A percentile compares a stretch with the other conserved stretches of the same genome.
Conservation (phyloP, 768 basidiomycete genomes). For the Auriscalpium orientale region DNA sequence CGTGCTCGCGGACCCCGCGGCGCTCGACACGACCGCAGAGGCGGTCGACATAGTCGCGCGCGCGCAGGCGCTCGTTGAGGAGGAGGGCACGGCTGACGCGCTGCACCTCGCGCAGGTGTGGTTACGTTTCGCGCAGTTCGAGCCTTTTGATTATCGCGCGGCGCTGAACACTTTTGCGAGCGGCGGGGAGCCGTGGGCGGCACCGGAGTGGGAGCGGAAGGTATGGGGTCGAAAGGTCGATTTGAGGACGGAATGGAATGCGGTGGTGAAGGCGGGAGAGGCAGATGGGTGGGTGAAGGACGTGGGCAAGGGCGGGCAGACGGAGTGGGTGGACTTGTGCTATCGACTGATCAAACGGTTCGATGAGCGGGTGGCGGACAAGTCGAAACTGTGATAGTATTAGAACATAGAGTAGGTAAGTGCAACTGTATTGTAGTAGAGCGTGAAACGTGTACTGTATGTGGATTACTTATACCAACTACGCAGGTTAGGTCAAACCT, state of each 20-base stretch:
- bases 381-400: not conserved
- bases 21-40: conserved; percentile 43
- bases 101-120: conserved; percentile 44
- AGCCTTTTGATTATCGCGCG: conserved; percentile 67
- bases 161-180: conserved; percentile 43
- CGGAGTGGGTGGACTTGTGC: conserved; percentile 58
- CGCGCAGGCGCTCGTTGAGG: not conserved
- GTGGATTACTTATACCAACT: too few relatives aligned
- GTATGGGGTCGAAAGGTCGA: conserved; percentile 40
- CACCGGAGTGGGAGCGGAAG: conserved; percentile 51
- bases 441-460: too few relatives aligned
- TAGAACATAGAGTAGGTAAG: too few relatives aligned
- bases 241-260: conserved; percentile 51
- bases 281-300: conserved; percentile 53
- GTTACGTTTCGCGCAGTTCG: conserved; percentile 40
- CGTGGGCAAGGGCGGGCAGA: conserved; percentile 46
- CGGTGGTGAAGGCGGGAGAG: conserved; percentile 46
- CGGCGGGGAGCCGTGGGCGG: conserved; percentile 25
- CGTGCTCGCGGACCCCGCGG: conserved; percentile 43
- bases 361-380: conserved; percentile 15
- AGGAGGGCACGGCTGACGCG: conserved; percentile 24
- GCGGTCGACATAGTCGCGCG: conserved; percentile 41
- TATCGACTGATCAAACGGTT: conserved; percentile 25
- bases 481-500: too few relatives aligned
- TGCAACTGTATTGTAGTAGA: too few relatives aligned